Conservation (phyloP, 257 asterid genomes). For the Sherardia arvensis region DNA sequence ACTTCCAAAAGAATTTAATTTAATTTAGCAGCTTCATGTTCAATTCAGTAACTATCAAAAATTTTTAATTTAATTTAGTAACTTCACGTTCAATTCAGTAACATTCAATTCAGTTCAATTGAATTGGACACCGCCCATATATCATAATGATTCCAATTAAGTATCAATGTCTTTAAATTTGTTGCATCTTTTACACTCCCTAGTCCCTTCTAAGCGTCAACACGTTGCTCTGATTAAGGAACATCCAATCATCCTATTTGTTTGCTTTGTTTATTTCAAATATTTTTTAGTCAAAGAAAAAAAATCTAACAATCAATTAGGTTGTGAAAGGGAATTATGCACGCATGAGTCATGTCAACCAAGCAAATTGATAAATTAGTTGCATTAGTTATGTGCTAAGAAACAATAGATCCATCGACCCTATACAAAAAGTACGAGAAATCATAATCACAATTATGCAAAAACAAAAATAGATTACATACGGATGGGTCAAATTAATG, state of each 20-base stretch:
- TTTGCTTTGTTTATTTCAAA: neutral
- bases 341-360: too few relatives aligned
- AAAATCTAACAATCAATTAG: conserved; percentile 1
- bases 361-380: neutral
- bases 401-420: neutral
- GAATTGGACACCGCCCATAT: too few relatives aligned
- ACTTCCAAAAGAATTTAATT: too few relatives aligned
- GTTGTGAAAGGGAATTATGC: conserved; percentile 2
- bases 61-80: too few relatives aligned
- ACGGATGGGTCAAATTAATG: neutral
- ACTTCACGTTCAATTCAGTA: neutral
- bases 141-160: too few relatives aligned
- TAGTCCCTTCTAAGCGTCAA: conserved; percentile 1
- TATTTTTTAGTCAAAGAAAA: neutral
- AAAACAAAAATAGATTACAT: neutral
- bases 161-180: too few relatives aligned
- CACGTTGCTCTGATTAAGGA: conserved; percentile 2
- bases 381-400: too few relatives aligned
- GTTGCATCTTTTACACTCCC: too few relatives aligned
- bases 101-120: too few relatives aligned
- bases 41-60: too few relatives aligned
- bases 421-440: neutral
- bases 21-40: too few relatives aligned
- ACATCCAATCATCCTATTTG: neutral
- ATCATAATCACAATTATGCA: neutral